Base-by-base conservation (phyloP, 2,329 filamentous ascomycete species). In the Ophiognomonia clavigignenti-juglandacearum region DNA sequence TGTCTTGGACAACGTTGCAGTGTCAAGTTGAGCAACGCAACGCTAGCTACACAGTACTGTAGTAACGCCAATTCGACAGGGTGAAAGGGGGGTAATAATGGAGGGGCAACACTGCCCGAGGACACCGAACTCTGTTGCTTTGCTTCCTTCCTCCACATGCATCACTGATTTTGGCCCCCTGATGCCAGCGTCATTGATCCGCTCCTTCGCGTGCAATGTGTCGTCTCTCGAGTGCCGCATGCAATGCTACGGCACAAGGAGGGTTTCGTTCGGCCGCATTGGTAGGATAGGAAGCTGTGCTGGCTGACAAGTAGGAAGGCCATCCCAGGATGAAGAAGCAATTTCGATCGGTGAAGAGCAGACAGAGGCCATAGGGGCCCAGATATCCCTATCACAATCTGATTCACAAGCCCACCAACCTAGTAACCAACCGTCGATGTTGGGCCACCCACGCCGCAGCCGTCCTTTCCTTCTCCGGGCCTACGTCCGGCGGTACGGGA, bases 41-140 rank as follows among this genome's bases (percentile, higher is more conserved):
- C 50, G n/a, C n/a, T n/a, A n/a, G n/a, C n/a, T n/a, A n/a, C n/a
- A n/a, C n/a, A n/a, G n/a, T n/a, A n/a, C n/a, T n/a, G n/a, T n/a
- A n/a, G n/a, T n/a, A n/a, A n/a, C n/a, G n/a, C n/a, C n/a, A n/a
- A n/a, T n/a, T n/a, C n/a, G n/a, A n/a, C n/a, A n/a, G n/a, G n/a
- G n/a, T n/a, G n/a, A n/a, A 48, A 54, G 39, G 42, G 50, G 50
- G 53, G 43, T 16, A 16, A 34, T 16, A 34, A 14, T 14, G 7
- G 5, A 34, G 32, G 32, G 3, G 14, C 26, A 42, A 44, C 47
- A 56, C 53, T 56, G 53, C 56, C 56, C 56, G 41, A 57, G 54
- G 50, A 54, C 27, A 40, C 37, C 36, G 43, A 45, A 23, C 7
- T 8, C 29, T 5, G 5, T 13, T n/a, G 29, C 10, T 13, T 10